phyloP scores from a whole-genome alignment of 352 stramenopile genomes.

The Thalassiosira exigua region DNA sequence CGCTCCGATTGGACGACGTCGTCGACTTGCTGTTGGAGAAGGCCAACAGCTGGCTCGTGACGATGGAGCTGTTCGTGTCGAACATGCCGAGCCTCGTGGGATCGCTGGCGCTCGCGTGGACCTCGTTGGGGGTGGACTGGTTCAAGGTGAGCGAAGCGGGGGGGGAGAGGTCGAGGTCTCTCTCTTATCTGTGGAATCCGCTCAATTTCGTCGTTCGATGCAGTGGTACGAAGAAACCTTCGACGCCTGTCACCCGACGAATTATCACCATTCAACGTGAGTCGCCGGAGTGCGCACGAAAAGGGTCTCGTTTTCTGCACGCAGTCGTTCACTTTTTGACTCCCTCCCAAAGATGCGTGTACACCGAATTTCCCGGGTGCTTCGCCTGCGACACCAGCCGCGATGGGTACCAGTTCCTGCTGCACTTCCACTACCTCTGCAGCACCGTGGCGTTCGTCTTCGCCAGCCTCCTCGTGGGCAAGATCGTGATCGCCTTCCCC shows the following conservation, averaged over 20 bases:
- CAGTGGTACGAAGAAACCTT: constrained; percentile 73
- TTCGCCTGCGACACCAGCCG: constrained; percentile 73
- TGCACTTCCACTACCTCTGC: constrained; percentile 76
- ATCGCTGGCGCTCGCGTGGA: constrained; percentile 68
- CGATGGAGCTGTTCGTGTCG: constrained; percentile 69
- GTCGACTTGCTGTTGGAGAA: constrained; percentile 35
- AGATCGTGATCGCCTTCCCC: constrained; percentile 65
- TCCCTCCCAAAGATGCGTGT: constrained; percentile 31
- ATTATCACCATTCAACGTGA: constrained; percentile 72
- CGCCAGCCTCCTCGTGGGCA: constrained; percentile 60
- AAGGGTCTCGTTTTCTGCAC: neutral
- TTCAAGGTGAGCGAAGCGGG: constrained; percentile 82
- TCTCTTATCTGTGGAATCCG: neutral
- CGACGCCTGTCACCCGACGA: constrained; percentile 63
- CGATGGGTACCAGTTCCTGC: constrained; percentile 54
- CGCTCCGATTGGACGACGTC: constrained; percentile 49
- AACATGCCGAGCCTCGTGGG: constrained; percentile 78
- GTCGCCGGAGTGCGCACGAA: neutral
- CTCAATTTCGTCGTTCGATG: constrained; percentile 1
- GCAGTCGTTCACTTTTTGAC: neutral
- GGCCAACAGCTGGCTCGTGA: constrained; percentile 14
- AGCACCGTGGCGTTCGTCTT: constrained; percentile 65
- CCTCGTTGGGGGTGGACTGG: constrained; percentile 75
- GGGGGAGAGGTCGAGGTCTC: too few relatives aligned
- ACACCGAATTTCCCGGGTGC: constrained; percentile 79